Conservation (phyloP, 1,284 basidiomycete species). For the Ustilago cynodontis region DNA sequence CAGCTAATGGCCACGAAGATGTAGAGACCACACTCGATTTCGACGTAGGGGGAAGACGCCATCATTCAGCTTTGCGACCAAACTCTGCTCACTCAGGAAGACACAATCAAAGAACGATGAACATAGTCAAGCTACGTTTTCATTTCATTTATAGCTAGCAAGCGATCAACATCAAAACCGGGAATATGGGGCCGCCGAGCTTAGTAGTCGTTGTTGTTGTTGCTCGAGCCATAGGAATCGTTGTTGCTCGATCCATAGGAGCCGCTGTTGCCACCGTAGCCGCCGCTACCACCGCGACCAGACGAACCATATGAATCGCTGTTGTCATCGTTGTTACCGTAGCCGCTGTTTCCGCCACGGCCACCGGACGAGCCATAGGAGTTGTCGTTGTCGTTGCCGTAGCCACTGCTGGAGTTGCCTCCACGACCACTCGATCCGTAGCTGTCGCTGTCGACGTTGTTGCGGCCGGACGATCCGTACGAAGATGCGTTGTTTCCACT, state of each 20-base stretch:
- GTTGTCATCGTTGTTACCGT: constrained; percentile 11
- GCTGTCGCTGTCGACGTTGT: constrained; percentile 20
- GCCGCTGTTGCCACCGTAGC: constrained; percentile 8
- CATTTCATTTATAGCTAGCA: not conserved
- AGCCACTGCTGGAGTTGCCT: constrained; percentile 2
- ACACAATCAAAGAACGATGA: not conserved
- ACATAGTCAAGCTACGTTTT: not conserved
- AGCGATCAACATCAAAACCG: constrained; percentile 8
- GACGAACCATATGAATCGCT: constrained; percentile 2
- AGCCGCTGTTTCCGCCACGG: constrained; percentile 16
- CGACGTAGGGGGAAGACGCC: too few relatives aligned
- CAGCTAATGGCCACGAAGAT: not conserved
- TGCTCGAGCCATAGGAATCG: constrained; percentile 19
- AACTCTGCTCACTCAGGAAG: not conserved
- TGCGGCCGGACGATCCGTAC: constrained; percentile 18
- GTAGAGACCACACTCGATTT: not conserved
- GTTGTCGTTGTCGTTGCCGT: constrained; percentile 17
- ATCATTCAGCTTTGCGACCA: not conserved
- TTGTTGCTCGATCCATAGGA: constrained; percentile 10
- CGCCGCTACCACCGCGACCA: constrained; percentile 5
- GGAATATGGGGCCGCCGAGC: not conserved
- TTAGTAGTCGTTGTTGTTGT: constrained; percentile 24
- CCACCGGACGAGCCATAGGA: not conserved
- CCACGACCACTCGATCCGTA: constrained; percentile 3
- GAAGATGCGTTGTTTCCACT: constrained; percentile 16